These are phyloP conservation scores for Fusarium sp. DNA, from an alignment of 2,329 filamentous ascomycete species.

Conservation along the genomic window DNA sequence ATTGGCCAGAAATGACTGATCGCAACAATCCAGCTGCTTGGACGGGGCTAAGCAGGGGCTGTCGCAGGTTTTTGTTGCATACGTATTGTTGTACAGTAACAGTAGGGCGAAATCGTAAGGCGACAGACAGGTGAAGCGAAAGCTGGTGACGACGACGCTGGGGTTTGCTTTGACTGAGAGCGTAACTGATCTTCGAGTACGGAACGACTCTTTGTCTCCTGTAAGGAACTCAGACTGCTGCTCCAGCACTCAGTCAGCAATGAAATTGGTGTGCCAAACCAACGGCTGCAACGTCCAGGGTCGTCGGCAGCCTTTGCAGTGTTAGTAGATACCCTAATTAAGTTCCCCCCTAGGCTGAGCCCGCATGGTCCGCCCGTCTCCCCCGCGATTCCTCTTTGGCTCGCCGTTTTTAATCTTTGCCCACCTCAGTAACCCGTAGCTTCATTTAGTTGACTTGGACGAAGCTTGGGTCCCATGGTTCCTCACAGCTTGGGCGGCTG, in stretches of 20 bases:
- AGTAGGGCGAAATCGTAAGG: constrained; percentile 15
- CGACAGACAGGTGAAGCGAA: background rate
- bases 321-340: constrained; percentile 31
- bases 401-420: constrained; percentile 15
- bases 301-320: constrained; percentile 18
- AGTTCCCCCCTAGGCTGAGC: constrained; percentile 29
- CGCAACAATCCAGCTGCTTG: constrained; percentile 31
- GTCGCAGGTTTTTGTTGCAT: background rate
- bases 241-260: background rate
- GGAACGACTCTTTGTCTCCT: background rate
- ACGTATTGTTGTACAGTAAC: background rate
- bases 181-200: background rate
- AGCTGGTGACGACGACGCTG: background rate
- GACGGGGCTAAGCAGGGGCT: constrained; percentile 11
- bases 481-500: background rate
- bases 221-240: background rate
- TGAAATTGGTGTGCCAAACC: constrained; percentile 40
- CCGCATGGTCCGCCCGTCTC: constrained; percentile 31
- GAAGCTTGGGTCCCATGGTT: background rate
- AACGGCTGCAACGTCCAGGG: constrained; percentile 33
- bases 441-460: constrained; percentile 1
- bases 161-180: background rate
- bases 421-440: constrained; percentile 29
- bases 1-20: constrained; percentile 35
- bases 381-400: constrained; percentile 27